Evolutionary conservation across 306 rosid genomes (phyloP), one percentile per base, ranked within the genome.

Genomic region (Fagus crenata): DNA sequence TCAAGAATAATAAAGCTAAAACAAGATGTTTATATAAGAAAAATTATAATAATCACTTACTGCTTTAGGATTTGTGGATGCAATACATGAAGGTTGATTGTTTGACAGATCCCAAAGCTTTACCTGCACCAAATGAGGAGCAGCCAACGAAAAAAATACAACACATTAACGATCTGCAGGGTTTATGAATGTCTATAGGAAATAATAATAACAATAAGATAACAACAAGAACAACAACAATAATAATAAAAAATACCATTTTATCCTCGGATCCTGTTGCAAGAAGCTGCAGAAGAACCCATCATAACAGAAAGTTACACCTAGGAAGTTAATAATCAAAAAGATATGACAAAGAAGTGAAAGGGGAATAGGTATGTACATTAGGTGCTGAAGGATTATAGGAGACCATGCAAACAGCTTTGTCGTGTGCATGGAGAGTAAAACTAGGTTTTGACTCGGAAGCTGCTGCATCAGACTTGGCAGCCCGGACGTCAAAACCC

Each of bases 401-500:
- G 49, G 95, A 87, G 36, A 95, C 83, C 37, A 93, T 70, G 81
- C 93, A 81, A 51, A 88, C 97, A 82, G 92, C 85, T 87, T 90
- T 84, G 75, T 92, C 96, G 11, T 95, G 97, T 49, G 98, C 97
- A 86, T 95, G 96, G 69, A 95, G 89, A 56, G 96, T 92, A 81
- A 92, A 95, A 75, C 86, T 84, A 35, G 96, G 83, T 78, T 85
- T 84, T 22, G 78, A 76, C 71, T 87, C 93, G 7, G 89, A 84
- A 55, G 85, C 22, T 43, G 88, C 71, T 22, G 28, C 28, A 71
- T 85, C 80, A 40, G 95, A 77, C 71, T 79, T 75, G 63, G 92
- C 94, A 28, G 87, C 78, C 71, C 97, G 90, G 67, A 94, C 83
- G 84, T 94, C 98, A 75, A 90, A 94, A 71, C 97, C 87, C 81